Percentiles rank a stretch among this genome's conserved stretches.
These are phyloP conservation scores for Teratosphaeria zuluensis DNA, from an alignment of 2,329 filamentous ascomycete genomes.

Conservation along the genomic window DNA sequence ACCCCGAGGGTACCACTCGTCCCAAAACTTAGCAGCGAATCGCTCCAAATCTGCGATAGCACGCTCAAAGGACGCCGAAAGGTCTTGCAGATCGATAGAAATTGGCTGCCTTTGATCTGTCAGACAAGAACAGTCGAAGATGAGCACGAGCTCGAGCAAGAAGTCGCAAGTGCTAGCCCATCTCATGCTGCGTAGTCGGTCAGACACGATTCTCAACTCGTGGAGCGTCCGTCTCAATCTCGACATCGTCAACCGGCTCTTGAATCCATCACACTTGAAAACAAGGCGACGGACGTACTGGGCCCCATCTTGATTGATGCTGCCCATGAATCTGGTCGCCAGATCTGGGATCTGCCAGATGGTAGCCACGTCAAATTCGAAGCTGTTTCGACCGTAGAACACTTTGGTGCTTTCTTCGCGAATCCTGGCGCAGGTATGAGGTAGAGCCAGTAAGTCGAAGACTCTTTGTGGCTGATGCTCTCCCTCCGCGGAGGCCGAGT, in stretches of 20 bases:
- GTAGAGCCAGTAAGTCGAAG: background rate
- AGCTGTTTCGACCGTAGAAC: background rate
- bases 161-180: background rate
- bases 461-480: background rate
- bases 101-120: background rate
- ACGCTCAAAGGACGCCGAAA: background rate
- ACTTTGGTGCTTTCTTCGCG: background rate
- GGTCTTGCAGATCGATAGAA: background rate
- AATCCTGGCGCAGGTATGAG: background rate
- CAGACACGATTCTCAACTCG: background rate
- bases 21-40: background rate
- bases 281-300: background rate
- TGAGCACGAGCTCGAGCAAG: background rate
- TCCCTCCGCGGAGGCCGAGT: background rate
- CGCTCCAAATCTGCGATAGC: background rate
- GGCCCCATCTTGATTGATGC: background rate
- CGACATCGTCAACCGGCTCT: background rate
- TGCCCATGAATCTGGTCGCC: background rate
- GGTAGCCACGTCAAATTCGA: background rate
- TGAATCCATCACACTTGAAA: background rate
- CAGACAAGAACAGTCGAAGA: background rate
- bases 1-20: background rate
- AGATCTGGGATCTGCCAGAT: background rate
- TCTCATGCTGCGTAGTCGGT: background rate
- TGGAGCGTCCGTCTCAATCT: background rate